phyloP scores from a whole-genome alignment of 352 stramenopile genomes.

The Phytophthora melonis region DNA sequence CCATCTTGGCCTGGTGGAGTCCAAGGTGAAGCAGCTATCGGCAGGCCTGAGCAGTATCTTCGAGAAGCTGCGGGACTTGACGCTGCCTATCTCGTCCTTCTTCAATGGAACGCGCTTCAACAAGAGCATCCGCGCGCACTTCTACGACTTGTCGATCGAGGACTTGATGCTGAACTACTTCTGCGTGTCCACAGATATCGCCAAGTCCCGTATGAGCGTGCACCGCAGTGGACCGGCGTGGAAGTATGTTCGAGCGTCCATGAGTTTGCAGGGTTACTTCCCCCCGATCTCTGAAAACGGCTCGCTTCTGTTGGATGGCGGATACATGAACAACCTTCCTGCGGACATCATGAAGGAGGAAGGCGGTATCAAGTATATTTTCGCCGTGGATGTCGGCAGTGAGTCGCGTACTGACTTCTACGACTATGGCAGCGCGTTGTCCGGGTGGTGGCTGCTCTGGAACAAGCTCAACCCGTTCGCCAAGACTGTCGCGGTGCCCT shows the following conservation, averaged over 20 bases:
- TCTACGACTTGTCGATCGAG: conserved; percentile 85
- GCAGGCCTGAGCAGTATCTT: conserved; percentile 71
- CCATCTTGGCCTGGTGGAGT: conserved; percentile 64
- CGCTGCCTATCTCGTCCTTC: conserved; percentile 89
- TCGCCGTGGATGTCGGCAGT: conserved; percentile 92
- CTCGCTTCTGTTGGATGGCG: conserved; percentile 90
- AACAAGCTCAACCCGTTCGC: conserved; percentile 92
- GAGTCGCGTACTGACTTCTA: conserved; percentile 81
- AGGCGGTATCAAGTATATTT: conserved; percentile 89
- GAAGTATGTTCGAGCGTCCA: conserved; percentile 93
- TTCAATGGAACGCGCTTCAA: conserved; percentile 92
- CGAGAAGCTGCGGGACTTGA: conserved; percentile 87
- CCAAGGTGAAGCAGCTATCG: conserved; percentile 68
- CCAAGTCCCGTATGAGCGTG: conserved; percentile 88
- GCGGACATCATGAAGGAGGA: conserved; percentile 93
- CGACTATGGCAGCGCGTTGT: conserved; percentile 83
- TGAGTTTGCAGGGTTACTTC: conserved; percentile 93
- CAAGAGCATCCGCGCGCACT: conserved; percentile 69
- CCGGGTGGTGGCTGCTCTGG: conserved; percentile 92
- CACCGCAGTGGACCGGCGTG: conserved; percentile 88
- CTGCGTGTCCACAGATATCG: conserved; percentile 93
- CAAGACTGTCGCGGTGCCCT: conserved; percentile 89
- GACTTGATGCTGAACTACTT: conserved; percentile 95
- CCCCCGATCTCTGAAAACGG: conserved; percentile 91
- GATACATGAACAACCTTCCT: conserved; percentile 95